Conservation (phyloP, 495 filamentous ascomycete species). For the Thermochaetoides thermophila region DNA sequence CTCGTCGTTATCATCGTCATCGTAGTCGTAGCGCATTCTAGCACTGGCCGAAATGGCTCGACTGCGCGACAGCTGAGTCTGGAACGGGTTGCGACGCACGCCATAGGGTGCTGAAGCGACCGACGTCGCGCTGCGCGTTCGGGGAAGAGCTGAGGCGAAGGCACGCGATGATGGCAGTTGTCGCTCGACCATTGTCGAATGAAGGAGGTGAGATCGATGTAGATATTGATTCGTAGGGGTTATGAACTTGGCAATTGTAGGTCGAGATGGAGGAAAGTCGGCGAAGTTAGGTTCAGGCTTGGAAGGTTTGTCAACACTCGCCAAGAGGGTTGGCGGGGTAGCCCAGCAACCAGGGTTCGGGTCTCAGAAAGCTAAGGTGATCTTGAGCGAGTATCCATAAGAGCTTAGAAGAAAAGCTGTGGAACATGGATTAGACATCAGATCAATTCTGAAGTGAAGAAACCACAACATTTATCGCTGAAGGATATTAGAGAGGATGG, state of each 20-base stretch:
- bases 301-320: too few relatives aligned
- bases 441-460: too few relatives aligned
- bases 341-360: slow-evolving; percentile 5
- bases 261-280: background rate
- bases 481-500: too few relatives aligned
- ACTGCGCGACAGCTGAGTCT: slow-evolving; percentile 51
- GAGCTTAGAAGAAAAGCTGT: too few relatives aligned
- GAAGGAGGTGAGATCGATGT: background rate
- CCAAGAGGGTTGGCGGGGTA: slow-evolving; percentile 6
- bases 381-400: too few relatives aligned
- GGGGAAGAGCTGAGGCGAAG: slow-evolving; percentile 1
- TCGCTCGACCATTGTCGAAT: slow-evolving; percentile 3
- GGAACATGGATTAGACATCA: too few relatives aligned
- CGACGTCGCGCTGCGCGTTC: slow-evolving; percentile 1
- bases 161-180: slow-evolving; percentile 2
- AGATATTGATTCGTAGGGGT: background rate
- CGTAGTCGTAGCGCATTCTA: too few relatives aligned
- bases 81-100: slow-evolving; percentile 63
- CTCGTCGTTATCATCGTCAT: too few relatives aligned
- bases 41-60: slow-evolving; percentile 40
- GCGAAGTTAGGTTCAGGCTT: background rate
- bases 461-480: too few relatives aligned
- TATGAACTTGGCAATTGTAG: too few relatives aligned
- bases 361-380: slow-evolving; percentile 4
- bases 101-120: slow-evolving; percentile 7